Evolutionary conservation across 148 eudicot genomes (phyloP), one percentile per base, ranked within the genome.

Genomic region (Amaranthus palmeri): DNA sequence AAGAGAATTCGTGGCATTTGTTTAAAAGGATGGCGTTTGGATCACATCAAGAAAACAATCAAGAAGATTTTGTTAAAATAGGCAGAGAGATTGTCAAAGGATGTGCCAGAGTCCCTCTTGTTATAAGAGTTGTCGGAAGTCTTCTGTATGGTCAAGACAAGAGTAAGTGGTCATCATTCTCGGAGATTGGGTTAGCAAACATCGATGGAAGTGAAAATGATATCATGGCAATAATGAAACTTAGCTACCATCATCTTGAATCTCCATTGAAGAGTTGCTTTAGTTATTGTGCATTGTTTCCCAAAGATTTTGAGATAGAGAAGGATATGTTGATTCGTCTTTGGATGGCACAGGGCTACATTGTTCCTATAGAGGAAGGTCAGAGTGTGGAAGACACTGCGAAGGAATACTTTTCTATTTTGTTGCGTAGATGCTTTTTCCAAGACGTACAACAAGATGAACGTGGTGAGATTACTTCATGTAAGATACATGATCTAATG

Each of bases 371-470:
- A 6, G 67, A 61, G 41, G 65, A 63, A 63, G 50, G 50, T 63
- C 67, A 45, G 45, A 63, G 25, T 25, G 45, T 42, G 10, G 67
- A 63, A 44, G 67, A 44, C 45, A 50, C 67, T 40, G 50, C 49
- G 0, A 10, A 63, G 50, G 67, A 63, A 63, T 45, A 63, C 45
- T 63, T 63, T 44, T 14, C 50, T 2, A 44, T 63, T 14, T 63
- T 63, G 67, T 63, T n/a, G 67, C 18, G 67, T 43, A 63, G 67
- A 63, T 63, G 67, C 45, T 63, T 63, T 42, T 63, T 63, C 25
- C 67, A 63, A 13, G 67, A 63, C 13, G 3, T 45, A 44, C 9
- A 43, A n/a, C 49, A 63, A 63, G 67, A 63, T 42, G 44, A 6
- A 12, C 47, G 43, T 63, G 50, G 50, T 7, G 25, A 44, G 9